Evolutionary conservation across 2,329 filamentous ascomycete genomes (phyloP), one percentile per base, ranked within the genome.

Genomic region (Fusarium nanum): DNA sequence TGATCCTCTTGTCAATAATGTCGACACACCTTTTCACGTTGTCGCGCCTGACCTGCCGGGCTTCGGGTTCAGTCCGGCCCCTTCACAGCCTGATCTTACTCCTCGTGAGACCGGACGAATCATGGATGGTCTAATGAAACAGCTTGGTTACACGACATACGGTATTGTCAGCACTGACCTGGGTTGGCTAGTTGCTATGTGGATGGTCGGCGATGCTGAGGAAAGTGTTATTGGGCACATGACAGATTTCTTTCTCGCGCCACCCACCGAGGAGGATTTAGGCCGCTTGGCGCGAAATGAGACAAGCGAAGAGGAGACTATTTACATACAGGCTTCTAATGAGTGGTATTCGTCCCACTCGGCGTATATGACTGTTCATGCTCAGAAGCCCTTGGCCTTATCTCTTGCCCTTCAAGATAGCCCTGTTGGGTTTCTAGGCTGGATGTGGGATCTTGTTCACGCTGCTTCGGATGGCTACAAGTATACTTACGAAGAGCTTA

Each of bases 41-140:
- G 79, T 87, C 5, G 81, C 81, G 0, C 84, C 84, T 6, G 81
- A 79, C 7, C 69, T 81, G 3, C 82, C 83, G 1, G 83, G 82
- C 22, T 85, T 78, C 62, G 83, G 79, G 13, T 85, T 84, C 69
- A 83, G 80, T 1, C 75, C 77, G 5, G 59, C 70, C 5, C 60
- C 71, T 5, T 45, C 10, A 3, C 30, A 60, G 11, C 42, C 72
- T 0, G 81, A 80, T 0, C 77, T 83, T 28, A 76, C 71, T 4
- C 68, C 74, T 4, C 52, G 56, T 3, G 73, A 80, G 30, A 72
- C 74, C 10, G 80, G 76, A 0, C 66, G 76, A 7, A 74, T 75
- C 2, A 80, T 80, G 61, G 64, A 82, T 60, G 70, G 70, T 11
- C 68, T 84, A 7, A 84, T 84, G 82, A 55, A 76, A 2, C 67